Percentiles rank a stretch among this genome's conserved stretches.
Conservation (phyloP, 1,139 yeast species). For the Debaryomyces nepalensis region DNA sequence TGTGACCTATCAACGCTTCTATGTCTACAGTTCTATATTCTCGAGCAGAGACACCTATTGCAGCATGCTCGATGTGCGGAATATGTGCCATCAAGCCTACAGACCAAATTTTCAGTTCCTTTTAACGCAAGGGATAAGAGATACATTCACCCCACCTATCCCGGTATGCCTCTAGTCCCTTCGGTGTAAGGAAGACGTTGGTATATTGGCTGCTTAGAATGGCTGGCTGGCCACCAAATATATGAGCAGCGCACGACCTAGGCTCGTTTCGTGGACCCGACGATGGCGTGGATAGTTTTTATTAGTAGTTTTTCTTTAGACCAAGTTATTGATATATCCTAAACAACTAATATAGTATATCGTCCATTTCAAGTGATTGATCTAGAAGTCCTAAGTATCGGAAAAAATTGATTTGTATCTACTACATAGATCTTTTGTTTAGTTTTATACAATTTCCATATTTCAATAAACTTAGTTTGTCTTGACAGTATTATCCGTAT, state of each 20-base stretch:
- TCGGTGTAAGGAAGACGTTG: no score
- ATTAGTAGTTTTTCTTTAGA: slow-evolving; percentile 5
- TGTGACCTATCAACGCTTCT: no score
- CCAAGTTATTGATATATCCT: slow-evolving; percentile 10
- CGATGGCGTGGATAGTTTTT: slow-evolving; percentile 6
- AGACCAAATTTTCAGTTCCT: no score
- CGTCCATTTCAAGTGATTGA: slow-evolving; percentile 1
- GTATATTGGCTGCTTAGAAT: no score
- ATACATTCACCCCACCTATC: no score
- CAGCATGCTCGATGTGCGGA: no score
- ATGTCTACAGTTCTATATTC: no score
- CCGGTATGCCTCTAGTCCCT: no score
- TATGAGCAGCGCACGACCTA: slow-evolving; percentile 4
- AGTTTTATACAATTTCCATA: slow-evolving; percentile 26
- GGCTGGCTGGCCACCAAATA: no score
- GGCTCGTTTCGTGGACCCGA: background rate
- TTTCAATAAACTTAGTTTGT: slow-evolving; percentile 25
- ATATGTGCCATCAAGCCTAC: no score
- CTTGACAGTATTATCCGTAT: slow-evolving; percentile 15
- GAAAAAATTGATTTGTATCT: slow-evolving; percentile 15
- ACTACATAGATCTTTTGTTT: slow-evolving; percentile 24
- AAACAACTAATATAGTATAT: slow-evolving; percentile 4
- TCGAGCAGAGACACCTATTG: no score
- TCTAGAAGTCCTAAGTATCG: slow-evolving; percentile 1
- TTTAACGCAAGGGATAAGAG: no score